phyloP scores from a whole-genome alignment of 2,329 filamentous ascomycete species.

The Cadophora luteo-olivacea region DNA sequence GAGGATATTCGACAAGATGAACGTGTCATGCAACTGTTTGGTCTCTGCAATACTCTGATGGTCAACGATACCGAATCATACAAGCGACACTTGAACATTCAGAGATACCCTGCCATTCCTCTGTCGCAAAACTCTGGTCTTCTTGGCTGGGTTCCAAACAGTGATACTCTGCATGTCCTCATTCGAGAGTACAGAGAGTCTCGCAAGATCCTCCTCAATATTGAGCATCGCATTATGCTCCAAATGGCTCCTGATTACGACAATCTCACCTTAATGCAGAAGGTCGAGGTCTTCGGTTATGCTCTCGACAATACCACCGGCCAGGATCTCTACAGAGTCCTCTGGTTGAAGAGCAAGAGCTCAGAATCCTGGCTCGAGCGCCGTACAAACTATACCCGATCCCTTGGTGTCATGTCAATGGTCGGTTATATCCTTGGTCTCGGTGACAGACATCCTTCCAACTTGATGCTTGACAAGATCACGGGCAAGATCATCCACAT shows the following conservation, averaged over 20 bases:
- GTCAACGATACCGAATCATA: slow-evolving; percentile 94
- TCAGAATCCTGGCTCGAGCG: slow-evolving; percentile 98
- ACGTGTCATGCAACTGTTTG: slow-evolving; percentile 99
- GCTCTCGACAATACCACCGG: slow-evolving; percentile 99
- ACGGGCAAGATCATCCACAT: slow-evolving; percentile 98
- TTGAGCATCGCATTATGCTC: slow-evolving; percentile 99
- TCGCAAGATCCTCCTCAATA: slow-evolving; percentile 96
- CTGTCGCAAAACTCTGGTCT: slow-evolving; percentile 96
- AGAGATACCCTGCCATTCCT: slow-evolving; percentile 95
- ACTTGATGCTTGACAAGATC: slow-evolving; percentile 94
- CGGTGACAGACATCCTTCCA: slow-evolving; percentile 95
- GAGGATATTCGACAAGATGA: slow-evolving; percentile 99
- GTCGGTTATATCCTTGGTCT: slow-evolving; percentile 99
- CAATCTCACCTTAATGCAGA: slow-evolving; percentile 98
- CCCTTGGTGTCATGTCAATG: slow-evolving; percentile 99
- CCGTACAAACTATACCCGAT: slow-evolving; percentile 98
- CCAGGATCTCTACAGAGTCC: slow-evolving; percentile 94
- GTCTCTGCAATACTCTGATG: slow-evolving; percentile 93
- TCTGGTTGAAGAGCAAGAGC: slow-evolving; percentile 99
- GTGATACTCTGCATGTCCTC: slow-evolving; percentile 93
- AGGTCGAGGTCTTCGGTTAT: slow-evolving; percentile 99
- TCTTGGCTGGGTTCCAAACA: slow-evolving; percentile 96
- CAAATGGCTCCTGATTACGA: slow-evolving; percentile 99
- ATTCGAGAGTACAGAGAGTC: slow-evolving; percentile 98
- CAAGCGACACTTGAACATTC: slow-evolving; percentile 96